A percentile compares a stretch with the other conserved stretches of the same genome.
These are phyloP conservation scores for Dendrobium nobile DNA, from an alignment of 106 monocot genomes.

Conservation along the genomic window DNA sequence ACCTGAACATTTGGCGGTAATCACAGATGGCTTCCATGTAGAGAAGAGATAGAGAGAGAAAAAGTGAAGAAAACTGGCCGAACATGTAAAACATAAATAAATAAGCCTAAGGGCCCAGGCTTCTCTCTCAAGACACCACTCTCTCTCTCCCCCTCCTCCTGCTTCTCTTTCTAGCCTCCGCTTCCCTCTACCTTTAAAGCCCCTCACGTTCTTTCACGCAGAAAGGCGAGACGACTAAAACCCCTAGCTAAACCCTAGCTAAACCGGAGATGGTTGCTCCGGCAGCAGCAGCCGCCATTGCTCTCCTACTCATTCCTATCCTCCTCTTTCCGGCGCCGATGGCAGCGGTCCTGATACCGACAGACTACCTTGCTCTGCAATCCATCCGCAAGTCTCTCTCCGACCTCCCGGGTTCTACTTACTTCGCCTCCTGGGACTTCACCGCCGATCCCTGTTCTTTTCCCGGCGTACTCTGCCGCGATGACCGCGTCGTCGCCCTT, in stretches of 20 bases:
- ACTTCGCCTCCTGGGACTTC: conserved; percentile 80
- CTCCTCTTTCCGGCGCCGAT: background rate
- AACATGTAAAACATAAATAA: background rate
- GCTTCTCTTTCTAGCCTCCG: background rate
- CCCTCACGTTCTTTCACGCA: background rate
- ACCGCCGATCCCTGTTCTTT: conserved; percentile 67
- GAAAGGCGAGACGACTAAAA: conserved; percentile 1
- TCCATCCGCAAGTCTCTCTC: conserved; percentile 47
- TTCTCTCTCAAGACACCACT: background rate
- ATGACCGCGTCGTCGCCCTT: conserved; percentile 47
- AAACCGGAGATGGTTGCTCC: background rate
- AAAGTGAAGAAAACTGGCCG: too few species aligned
- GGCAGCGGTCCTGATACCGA: conserved; percentile 47
- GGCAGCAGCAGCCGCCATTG: background rate
- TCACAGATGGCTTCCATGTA: too few species aligned
- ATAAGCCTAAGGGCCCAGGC: background rate
- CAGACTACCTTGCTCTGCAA: conserved; percentile 69
- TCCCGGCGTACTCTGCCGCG: conserved; percentile 40
- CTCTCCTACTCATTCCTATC: background rate
- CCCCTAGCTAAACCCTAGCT: background rate
- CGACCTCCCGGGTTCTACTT: conserved; percentile 71
- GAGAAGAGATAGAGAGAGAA: too few species aligned
- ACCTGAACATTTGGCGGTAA: background rate
- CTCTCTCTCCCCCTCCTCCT: background rate
- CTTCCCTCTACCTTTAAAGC: conserved; percentile 3